phyloP scores from a whole-genome alignment of 306 rosid genomes.

The Fragaria nilgerrensis region DNA sequence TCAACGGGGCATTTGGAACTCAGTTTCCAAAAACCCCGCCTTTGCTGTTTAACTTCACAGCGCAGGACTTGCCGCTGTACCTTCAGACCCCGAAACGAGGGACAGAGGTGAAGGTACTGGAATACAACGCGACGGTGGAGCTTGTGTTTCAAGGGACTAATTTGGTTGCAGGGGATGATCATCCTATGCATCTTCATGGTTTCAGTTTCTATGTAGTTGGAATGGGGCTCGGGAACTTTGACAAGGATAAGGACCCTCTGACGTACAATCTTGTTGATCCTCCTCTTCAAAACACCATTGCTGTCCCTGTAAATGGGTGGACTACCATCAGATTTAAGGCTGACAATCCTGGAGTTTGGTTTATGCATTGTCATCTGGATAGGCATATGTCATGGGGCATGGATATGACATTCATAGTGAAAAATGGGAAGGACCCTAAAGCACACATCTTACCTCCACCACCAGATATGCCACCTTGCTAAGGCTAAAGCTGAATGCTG shows the following conservation, averaged over 20 bases:
- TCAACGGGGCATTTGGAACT: constrained; percentile 20
- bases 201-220: constrained; percentile 31
- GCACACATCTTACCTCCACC: constrained; percentile 25
- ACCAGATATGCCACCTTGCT: constrained; percentile 35
- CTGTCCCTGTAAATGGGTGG: constrained; percentile 33
- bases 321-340: constrained; percentile 32
- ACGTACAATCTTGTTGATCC: constrained; percentile 33
- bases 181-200: constrained; percentile 42
- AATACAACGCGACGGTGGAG: constrained; percentile 27
- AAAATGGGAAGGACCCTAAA: constrained; percentile 19
- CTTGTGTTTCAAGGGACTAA: constrained; percentile 34
- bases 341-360: constrained; percentile 35
- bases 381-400: constrained; percentile 36
- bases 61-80: constrained; percentile 11
- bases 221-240: constrained; percentile 29
- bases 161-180: constrained; percentile 27
- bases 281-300: constrained; percentile 27
- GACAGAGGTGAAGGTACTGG: constrained; percentile 30
- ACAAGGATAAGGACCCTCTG: constrained; percentile 29
- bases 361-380: constrained; percentile 32
- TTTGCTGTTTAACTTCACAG: constrained; percentile 26
- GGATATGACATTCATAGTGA: constrained; percentile 23
- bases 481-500: background rate
- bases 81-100: constrained; percentile 17
- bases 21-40: constrained; percentile 27